Evolutionary conservation across 306 rosid species (phyloP).

Genomic region (Rosa lucieae): DNA sequence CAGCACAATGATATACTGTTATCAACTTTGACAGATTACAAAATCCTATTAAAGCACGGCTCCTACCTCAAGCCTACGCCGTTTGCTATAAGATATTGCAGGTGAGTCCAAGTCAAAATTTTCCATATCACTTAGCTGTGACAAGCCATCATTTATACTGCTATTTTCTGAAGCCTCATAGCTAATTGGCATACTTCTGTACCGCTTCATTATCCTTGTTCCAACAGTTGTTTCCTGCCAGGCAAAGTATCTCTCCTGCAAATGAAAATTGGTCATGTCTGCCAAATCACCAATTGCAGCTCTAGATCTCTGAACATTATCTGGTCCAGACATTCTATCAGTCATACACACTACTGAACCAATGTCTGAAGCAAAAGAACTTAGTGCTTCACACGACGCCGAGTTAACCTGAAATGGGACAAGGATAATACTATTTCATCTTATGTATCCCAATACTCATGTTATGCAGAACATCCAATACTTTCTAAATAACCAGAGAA

Average conservation of each 20-base stretch:
- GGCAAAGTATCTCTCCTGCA: constrained; percentile 61
- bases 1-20: not conserved
- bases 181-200: constrained; percentile 61
- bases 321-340: constrained; percentile 84
- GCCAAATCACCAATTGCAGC: constrained; percentile 78
- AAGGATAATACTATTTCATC: not conserved
- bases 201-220: constrained; percentile 69
- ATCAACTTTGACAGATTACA: not conserved
- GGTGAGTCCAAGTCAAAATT: constrained; percentile 63
- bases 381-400: constrained; percentile 55
- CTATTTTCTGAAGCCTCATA: constrained; percentile 51
- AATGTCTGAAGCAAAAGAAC: constrained; percentile 65
- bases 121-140: constrained; percentile 50
- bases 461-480: not conserved
- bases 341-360: constrained; percentile 76
- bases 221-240: constrained; percentile 63
- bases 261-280: constrained; percentile 73
- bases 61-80: constrained; percentile 65
- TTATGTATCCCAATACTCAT: not conserved
- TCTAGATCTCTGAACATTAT: constrained; percentile 74
- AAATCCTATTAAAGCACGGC: not conserved
- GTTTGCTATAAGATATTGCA: constrained; percentile 59
- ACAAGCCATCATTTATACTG: constrained; percentile 51
- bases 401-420: constrained; percentile 60
- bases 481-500: not conserved